Evolutionary conservation across 371 early-diverging fungal genomes (phyloP), one percentile per base, ranked within the genome.

Genomic region (Mucor circinelloides): DNA sequence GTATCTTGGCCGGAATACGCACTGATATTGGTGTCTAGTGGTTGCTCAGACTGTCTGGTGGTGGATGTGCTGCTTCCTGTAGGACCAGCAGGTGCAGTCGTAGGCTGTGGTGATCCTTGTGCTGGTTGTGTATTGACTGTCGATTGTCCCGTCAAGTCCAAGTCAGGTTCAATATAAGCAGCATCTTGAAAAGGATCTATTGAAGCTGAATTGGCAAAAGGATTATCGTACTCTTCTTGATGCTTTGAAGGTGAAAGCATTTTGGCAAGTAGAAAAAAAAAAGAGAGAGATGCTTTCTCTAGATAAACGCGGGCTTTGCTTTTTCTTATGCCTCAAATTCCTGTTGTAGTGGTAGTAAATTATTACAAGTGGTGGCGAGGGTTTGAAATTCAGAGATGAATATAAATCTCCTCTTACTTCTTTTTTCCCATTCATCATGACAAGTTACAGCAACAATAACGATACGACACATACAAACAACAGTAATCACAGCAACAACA

Each of bases 1-100:
- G 97, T 96, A 81, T 95, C 87, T 58, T 69, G 63, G 2, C 66
- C 69, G 5, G 67, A 62, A 56, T 72, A 72, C 52, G 27, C 58
- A 50, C 30, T 61, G n/a, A 32, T 48, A 17, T 6, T 21, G 19
- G 17, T 27, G 15, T 50, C 21, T 36, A 15, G 30, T 25, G 25
- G 34, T 0, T 40, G 9, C n/a, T 48, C 36, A 21, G n/a, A 17
- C 25, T 30, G 34, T 6, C 23, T 50, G 17, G 44, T 55, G 1
- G 17, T 58, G 1, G 19, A 19, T 4, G 27, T 2, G 6, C 21
- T 23, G 15, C 42, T 31, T 31, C 17, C 64, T 23, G 59, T 67
- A 31, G 38, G 46, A 23, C 61, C 62, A 32, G n/a, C 44, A 5
- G 58, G 31, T 42, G 34, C 21, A 4, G 23, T 27, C 4, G 54